phyloP scores from a whole-genome alignment of 352 stramenopile genomes.

The Pythium myriotylum region DNA sequence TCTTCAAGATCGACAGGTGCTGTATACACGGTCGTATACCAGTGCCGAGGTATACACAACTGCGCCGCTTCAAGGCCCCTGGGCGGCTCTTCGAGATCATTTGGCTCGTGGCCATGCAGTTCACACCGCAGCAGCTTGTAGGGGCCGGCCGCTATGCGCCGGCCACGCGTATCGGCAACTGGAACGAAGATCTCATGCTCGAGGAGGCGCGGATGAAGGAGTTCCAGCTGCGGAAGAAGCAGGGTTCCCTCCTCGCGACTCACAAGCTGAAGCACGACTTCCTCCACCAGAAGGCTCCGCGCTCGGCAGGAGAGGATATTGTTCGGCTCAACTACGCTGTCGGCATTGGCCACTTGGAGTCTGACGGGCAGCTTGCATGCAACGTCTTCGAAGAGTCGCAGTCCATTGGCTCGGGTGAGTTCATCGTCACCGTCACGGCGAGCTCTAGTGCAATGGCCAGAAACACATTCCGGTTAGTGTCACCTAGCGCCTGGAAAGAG shows the following conservation, averaged over 20 bases:
- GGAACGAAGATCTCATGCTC: constrained; percentile 90
- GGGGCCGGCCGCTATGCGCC: constrained; percentile 80
- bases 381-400: constrained; percentile 87
- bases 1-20: too few species aligned
- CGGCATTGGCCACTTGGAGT: constrained; percentile 53
- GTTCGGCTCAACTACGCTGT: constrained; percentile 67
- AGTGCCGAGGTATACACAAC: too few species aligned
- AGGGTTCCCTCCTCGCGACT: constrained; percentile 77
- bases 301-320: constrained; percentile 34
- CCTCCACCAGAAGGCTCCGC: constrained; percentile 64
- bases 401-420: constrained; percentile 78
- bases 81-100: not conserved
- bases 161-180: constrained; percentile 86
- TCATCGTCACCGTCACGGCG: constrained; percentile 56
- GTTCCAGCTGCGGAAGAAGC: constrained; percentile 78
- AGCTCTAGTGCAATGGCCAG: constrained; percentile 38
- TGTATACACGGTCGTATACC: too few species aligned
- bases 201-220: constrained; percentile 86
- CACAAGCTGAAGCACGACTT: constrained; percentile 83
- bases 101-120: constrained; percentile 61
- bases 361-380: constrained; percentile 52
- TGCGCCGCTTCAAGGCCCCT: not conserved
- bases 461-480: constrained; percentile 75
- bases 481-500: constrained; percentile 42
- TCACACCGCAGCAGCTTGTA: constrained; percentile 90